These are phyloP conservation scores for Pythium coloratum DNA, from an alignment of 352 stramenopile species.

Conservation along the genomic window DNA sequence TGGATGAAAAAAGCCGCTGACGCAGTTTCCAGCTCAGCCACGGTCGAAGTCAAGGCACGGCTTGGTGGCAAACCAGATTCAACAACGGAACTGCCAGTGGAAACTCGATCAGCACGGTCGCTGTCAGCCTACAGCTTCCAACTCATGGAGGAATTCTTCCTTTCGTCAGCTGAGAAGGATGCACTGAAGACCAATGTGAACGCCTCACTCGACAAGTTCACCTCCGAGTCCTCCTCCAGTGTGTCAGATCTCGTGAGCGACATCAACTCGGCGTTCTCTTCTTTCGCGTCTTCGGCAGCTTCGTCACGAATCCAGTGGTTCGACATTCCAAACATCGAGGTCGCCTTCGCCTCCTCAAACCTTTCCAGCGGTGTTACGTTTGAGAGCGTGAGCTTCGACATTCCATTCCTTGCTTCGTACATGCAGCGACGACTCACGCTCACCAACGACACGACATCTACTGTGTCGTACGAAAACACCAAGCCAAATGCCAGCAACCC, in stretches of 20 bases:
- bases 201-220: neutral
- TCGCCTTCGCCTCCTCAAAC: slow-evolving; percentile 8
- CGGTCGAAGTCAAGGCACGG: neutral
- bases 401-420: slow-evolving; percentile 25
- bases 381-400: slow-evolving; percentile 26
- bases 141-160: slow-evolving; percentile 18
- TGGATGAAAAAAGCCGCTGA: slow-evolving; percentile 35
- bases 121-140: slow-evolving; percentile 20
- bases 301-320: slow-evolving; percentile 20
- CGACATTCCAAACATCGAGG: slow-evolving; percentile 12
- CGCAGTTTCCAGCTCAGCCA: neutral
- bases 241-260: slow-evolving; percentile 1
- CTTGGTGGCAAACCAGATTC: neutral
- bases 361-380: slow-evolving; percentile 13
- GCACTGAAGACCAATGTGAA: neutral
- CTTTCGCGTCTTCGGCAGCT: neutral
- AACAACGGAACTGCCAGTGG: slow-evolving; percentile 3
- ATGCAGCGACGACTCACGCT: slow-evolving; percentile 29
- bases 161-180: slow-evolving; percentile 10
- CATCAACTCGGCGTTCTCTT: slow-evolving; percentile 17
- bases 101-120: neutral
- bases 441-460: slow-evolving; percentile 27
- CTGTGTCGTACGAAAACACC: slow-evolving; percentile 23
- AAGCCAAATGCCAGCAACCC: neutral
- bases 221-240: neutral